These are phyloP conservation scores for Emericellopsis atlantica DNA, from an alignment of 2,329 filamentous ascomycete species.

Conservation along the genomic window DNA sequence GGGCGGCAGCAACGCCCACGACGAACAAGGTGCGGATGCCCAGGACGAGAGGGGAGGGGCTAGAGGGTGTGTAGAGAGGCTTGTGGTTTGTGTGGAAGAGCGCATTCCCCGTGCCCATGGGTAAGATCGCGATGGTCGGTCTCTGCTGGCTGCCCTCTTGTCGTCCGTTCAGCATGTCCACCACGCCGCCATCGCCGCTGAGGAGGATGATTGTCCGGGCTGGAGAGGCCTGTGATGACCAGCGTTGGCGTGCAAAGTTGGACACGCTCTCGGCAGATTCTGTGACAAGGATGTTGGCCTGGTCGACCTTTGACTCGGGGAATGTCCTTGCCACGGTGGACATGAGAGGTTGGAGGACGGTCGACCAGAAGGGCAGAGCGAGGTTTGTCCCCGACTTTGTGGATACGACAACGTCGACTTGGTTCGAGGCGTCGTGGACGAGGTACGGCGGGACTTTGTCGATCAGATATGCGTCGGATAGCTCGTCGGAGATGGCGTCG, in stretches of 20 bases:
- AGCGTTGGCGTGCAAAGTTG: slow-evolving; percentile 39
- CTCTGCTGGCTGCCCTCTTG: slow-evolving; percentile 8
- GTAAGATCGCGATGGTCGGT: slow-evolving; percentile 40
- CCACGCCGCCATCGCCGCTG: slow-evolving; percentile 76
- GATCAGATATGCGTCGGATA: slow-evolving; percentile 23
- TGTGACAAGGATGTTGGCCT: slow-evolving; percentile 41
- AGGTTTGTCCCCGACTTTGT: slow-evolving; percentile 50
- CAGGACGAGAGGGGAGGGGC: slow-evolving; percentile 29
- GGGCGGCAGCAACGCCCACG: slow-evolving; percentile 33
- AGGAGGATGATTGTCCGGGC: slow-evolving; percentile 57
- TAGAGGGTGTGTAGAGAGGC: slow-evolving; percentile 30
- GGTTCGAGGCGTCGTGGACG: slow-evolving; percentile 6
- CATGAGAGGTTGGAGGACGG: slow-evolving; percentile 38
- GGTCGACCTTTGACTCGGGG: neutral
- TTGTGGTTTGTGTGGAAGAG: slow-evolving; percentile 51
- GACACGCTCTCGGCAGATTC: slow-evolving; percentile 49
- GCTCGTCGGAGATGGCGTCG: slow-evolving; percentile 19
- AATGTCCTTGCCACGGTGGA: neutral
- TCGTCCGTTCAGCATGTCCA: slow-evolving; percentile 65
- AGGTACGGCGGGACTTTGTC: slow-evolving; percentile 24
- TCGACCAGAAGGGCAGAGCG: slow-evolving; percentile 41
- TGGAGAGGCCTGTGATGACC: slow-evolving; percentile 10
- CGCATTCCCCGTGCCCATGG: slow-evolving; percentile 54
- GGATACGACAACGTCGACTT: slow-evolving; percentile 55
- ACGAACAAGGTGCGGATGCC: slow-evolving; percentile 44